phyloP scores from a whole-genome alignment of 768 basidiomycete genomes.

The Psilocybe cubensis region DNA sequence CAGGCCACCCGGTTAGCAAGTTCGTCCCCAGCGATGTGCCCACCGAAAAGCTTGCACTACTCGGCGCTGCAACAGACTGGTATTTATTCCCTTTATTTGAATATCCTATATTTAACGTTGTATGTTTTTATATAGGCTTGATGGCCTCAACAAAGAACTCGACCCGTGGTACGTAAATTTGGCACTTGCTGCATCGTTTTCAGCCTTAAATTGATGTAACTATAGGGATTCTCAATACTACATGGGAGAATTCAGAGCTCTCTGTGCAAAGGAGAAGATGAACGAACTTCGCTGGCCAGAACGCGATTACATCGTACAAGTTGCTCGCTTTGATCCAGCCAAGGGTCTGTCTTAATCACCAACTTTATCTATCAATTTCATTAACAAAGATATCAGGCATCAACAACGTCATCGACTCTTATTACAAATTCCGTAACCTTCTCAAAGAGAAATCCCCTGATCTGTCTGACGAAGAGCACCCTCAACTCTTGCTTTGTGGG shows the following conservation, averaged over 20 bases:
- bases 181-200: background rate
- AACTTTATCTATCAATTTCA: background rate
- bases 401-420: slow-evolving; percentile 85
- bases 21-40: slow-evolving; percentile 91
- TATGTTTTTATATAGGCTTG: slow-evolving; percentile 57
- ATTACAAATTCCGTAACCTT: slow-evolving; percentile 77
- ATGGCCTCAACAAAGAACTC: slow-evolving; percentile 93
- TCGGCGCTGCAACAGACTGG: slow-evolving; percentile 89
- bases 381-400: slow-evolving; percentile 55
- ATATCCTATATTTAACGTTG: background rate
- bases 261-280: slow-evolving; percentile 84
- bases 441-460: slow-evolving; percentile 49
- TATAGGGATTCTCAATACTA: slow-evolving; percentile 79
- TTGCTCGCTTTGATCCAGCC: slow-evolving; percentile 94
- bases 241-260: slow-evolving; percentile 84
- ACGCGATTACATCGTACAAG: slow-evolving; percentile 86
- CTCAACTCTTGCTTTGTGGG: slow-evolving; percentile 83
- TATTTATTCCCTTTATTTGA: slow-evolving; percentile 35
- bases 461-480: slow-evolving; percentile 53
- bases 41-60: slow-evolving; percentile 65
- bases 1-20: slow-evolving; percentile 88
- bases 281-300: slow-evolving; percentile 74
- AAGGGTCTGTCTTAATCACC: slow-evolving; percentile 33
- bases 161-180: slow-evolving; percentile 48
- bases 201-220: background rate